Evolutionary conservation across 768 basidiomycete species (phyloP).

Genomic region (Russula sp.): DNA sequence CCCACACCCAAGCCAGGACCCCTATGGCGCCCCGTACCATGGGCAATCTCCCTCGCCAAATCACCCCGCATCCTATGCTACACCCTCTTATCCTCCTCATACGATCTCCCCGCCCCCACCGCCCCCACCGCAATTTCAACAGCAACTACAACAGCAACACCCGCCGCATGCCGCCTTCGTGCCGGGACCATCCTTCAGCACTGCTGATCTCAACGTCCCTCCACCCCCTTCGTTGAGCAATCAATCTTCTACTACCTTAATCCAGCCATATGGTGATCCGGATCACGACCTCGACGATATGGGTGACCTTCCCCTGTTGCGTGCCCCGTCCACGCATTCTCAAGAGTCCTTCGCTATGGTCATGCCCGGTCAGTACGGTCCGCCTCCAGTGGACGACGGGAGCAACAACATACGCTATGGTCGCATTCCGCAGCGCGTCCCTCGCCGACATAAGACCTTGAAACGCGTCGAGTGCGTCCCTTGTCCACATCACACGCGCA

Average conservation of each 20-base stretch:
- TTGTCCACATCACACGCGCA: not conserved
- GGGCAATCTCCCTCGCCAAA: conserved; percentile 28
- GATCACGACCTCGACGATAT: conserved; percentile 38
- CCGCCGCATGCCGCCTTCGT: not conserved
- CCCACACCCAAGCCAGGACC: conserved; percentile 26
- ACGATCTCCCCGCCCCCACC: conserved; percentile 14
- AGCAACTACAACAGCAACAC: not conserved
- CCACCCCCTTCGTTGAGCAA: conserved; percentile 22
- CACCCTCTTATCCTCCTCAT: conserved; percentile 16
- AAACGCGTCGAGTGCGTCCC: conserved; percentile 77
- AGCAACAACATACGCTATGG: conserved; percentile 78
- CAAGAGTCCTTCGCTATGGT: conserved; percentile 26
- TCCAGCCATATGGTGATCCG: conserved; percentile 29
- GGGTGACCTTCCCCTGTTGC: conserved; percentile 64
- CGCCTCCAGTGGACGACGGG: conserved; percentile 30
- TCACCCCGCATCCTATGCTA: conserved; percentile 17
- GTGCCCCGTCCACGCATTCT: conserved; percentile 22
- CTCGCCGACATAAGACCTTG: conserved; percentile 86
- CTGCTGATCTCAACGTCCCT: conserved; percentile 21
- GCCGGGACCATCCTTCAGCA: not conserved
- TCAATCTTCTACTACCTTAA: conserved; percentile 17
- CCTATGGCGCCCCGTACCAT: conserved; percentile 18
- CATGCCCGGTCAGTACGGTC: conserved; percentile 42
- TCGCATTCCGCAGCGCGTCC: conserved; percentile 83
- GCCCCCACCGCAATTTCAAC: not conserved